Evolutionary conservation across 2,329 filamentous ascomycete species (phyloP).

Genomic region (Mariannaea elegans): DNA sequence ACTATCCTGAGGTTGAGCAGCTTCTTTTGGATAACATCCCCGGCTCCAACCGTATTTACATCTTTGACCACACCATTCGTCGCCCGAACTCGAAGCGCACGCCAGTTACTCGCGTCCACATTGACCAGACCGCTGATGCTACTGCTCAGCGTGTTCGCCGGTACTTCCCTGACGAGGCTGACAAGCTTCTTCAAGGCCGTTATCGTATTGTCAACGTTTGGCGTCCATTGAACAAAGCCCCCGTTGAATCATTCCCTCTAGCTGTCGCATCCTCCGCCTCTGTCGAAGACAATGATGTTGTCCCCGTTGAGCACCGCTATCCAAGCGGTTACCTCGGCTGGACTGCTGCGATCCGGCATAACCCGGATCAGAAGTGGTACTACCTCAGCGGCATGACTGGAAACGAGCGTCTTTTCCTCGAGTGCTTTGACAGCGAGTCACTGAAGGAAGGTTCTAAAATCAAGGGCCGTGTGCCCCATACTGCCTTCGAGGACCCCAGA

Average conservation of each 20-base stretch:
- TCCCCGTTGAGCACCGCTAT: constrained; percentile 79
- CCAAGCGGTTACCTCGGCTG: constrained; percentile 71
- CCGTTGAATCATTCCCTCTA: constrained; percentile 73
- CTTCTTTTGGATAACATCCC: constrained; percentile 74
- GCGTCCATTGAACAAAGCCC: constrained; percentile 69
- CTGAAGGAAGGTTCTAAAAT: constrained; percentile 58
- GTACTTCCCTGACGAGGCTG: constrained; percentile 75
- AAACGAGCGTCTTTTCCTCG: constrained; percentile 76
- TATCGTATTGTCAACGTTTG: constrained; percentile 91
- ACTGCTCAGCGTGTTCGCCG: constrained; percentile 72
- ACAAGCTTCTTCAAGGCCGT: constrained; percentile 69
- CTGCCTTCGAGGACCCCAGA: constrained; percentile 80
- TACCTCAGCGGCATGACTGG: constrained; percentile 83
- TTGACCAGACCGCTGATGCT: constrained; percentile 80
- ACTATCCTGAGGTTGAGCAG: constrained; percentile 86
- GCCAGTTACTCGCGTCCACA: constrained; percentile 79
- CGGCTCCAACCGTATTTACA: constrained; percentile 70
- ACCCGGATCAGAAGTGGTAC: constrained; percentile 74
- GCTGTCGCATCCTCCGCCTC: constrained; percentile 73
- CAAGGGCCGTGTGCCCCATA: constrained; percentile 72
- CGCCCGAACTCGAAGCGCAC: constrained; percentile 68
- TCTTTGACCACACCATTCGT: constrained; percentile 94
- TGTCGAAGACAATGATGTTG: constrained; percentile 69
- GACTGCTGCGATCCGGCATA: constrained; percentile 74
- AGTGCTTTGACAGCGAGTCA: constrained; percentile 78